Base-by-base conservation (phyloP, 1,139 yeast species). In the Eremothecium coryli region DNA sequence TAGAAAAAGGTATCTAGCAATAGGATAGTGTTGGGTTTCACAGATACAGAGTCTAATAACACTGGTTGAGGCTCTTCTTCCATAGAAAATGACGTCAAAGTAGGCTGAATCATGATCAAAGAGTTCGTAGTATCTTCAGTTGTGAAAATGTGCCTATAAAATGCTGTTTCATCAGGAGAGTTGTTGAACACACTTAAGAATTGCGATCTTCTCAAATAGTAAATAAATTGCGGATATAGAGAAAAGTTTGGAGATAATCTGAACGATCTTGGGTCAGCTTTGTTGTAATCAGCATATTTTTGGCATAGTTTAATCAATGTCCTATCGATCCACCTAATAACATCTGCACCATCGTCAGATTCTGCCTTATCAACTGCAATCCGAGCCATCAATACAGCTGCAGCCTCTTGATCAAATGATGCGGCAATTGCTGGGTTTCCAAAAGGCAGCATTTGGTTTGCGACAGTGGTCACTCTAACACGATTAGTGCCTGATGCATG, bases 131-230 rank as follows among this genome's bases (percentile, higher is more conserved):
- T 80, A 57, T 90, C 96, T 59, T 90, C 96, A 45, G 88, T 77
- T 53, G 85, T 73, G 56, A 90, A 73, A 25, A 86, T 84, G 60
- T 90, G 97, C 58, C 96, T 78, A 65, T 88, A 88, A 61, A 86
- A 90, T 24, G 97, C 96, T 35, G 98, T 88, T 68, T 90, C 98
- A 66, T 90, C 98, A 1, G 98, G 98, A 13, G 97, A 88, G 62
- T 90, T 88, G 64, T 90, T 90, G 68, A 90, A 90, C 36, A 88
- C 96, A 60, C 88, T 95, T 58, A 90, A 69, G 62, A 90, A 90
- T 64, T 88, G 97, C 2, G 96, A 85, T 63, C 98, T 79, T 66
- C 98, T 81, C 64, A 90, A 71, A 60, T 90, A 93, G 63, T 84
- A 90, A 66, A 90, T 84, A 56, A 90, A 90, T 63, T 90, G 97